Conservation (phyloP, 306 rosid species). For the Dryas drummondii region DNA sequence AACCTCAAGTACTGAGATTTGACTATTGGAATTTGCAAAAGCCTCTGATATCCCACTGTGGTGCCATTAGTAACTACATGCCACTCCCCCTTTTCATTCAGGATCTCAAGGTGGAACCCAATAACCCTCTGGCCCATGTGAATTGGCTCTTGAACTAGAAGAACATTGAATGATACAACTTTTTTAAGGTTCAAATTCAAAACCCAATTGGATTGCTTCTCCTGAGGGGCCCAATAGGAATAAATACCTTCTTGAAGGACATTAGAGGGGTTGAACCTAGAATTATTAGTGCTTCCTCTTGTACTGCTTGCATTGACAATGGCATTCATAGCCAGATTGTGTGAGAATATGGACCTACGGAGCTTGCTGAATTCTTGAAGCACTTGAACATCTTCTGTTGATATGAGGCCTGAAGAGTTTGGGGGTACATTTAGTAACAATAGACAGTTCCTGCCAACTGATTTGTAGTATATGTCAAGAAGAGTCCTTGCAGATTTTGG, state of each 20-base stretch:
- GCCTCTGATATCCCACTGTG: slow-evolving; percentile 77
- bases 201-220: slow-evolving; percentile 53
- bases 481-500: slow-evolving; percentile 77
- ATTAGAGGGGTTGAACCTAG: slow-evolving; percentile 57
- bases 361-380: slow-evolving; percentile 72
- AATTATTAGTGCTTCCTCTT: slow-evolving; percentile 48
- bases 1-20: slow-evolving; percentile 65
- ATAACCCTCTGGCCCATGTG: slow-evolving; percentile 85
- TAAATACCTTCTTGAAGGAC: slow-evolving; percentile 62
- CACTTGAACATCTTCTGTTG: slow-evolving; percentile 74
- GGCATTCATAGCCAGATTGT: slow-evolving; percentile 61
- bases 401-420: slow-evolving; percentile 84
- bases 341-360: slow-evolving; percentile 64
- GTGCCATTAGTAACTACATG: slow-evolving; percentile 56
- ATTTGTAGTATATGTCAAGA: slow-evolving; percentile 80
- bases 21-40: slow-evolving; percentile 53
- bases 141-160: slow-evolving; percentile 83
- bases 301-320: slow-evolving; percentile 57
- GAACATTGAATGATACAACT: slow-evolving; percentile 62
- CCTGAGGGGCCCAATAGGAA: slow-evolving; percentile 83
- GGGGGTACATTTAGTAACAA: slow-evolving; percentile 85
- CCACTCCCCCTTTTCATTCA: slow-evolving; percentile 51
- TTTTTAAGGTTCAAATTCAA: slow-evolving; percentile 57
- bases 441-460: slow-evolving; percentile 76
- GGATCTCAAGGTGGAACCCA: slow-evolving; percentile 63